Base-by-base conservation (phyloP, 2,329 filamentous ascomycete genomes). In the Colletotrichum ledebouriae region DNA sequence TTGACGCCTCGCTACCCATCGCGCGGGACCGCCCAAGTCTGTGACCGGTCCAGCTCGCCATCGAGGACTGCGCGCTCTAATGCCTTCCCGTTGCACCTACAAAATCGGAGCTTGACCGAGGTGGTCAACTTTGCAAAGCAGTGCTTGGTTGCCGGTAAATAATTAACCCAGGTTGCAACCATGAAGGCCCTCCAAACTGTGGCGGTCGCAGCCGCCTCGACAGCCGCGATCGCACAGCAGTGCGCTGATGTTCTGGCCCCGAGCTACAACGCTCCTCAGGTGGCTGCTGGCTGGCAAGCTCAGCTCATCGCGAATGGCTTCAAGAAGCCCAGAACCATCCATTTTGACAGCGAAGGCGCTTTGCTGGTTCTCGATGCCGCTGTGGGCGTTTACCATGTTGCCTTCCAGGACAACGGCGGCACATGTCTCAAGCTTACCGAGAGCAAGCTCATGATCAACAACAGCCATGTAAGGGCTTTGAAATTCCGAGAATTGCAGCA, bases 351-450 rank as follows among this genome's bases (percentile, higher is more conserved):
- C 4, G 75, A 77, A 39, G 84, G 84, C 4, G 80, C 78, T 3
- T 76, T 87, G 13, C 76, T 87, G 2, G 78, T 86, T 15, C 74
- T 86, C 46, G 81, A 85, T 59, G 71, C 76, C 1, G 78, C 80
- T 7, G 74, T 72, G 2, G 84, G 85, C 2, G 77, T 87, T 39
- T 73, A 77, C 15, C 80, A 77, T 33, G 63, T 86, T 49, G 74
- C 73, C 1, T 74, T 86, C 37, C 73, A 79, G 3, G 83, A 85
- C 60, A 71, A 79, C 37, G 80, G 80, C 15, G 77, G 75, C 5
- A 83, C 79, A 0, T 85, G 83, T 71, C 67, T 84, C 41, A 74
- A 73, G n/a, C 76, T 81, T 15, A 72, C 73, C 49, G 73, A 78
- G 70, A 78, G 76, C 61, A 79, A 73, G 60, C 53, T 71, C n/a